Evolutionary conservation across 2,329 filamentous ascomycete species (phyloP), one percentile per base, ranked within the genome.

Genomic region (Fusarium virguliforme): DNA sequence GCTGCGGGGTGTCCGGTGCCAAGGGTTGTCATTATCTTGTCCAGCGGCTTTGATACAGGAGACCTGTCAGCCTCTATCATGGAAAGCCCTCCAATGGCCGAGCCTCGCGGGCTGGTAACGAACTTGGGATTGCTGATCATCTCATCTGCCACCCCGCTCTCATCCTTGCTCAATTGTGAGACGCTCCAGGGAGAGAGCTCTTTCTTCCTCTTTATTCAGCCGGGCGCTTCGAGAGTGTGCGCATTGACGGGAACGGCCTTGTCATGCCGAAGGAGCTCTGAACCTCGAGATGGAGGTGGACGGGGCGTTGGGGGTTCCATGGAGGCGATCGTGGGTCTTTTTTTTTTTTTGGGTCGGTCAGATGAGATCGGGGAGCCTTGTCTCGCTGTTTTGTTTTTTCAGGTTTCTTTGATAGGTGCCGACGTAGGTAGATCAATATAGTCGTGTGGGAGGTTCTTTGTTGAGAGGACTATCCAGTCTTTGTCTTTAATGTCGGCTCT

Each of bases 1-100:
- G 56, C 62, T 34, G 65, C 68, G 68, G 69, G 69, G 56, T 54
- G 51, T 64, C 69, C 69, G 68, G 46, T 70, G 69, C 69, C 69
- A 70, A 71, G 69, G 48, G 60, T 62, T 46, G 12, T 18, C 37
- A 48, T 61, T 54, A 43, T 41, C 40, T 71, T 18, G 18, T 18
- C 62, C 54, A 59, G 69, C 61, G 60, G 28, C 43, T 32, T 35
- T 60, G 58, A 72, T 54, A 60, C 32, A 67, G 63, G 59, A 18
- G 18, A 18, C 18, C 51, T 65, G 35, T 24, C 51, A 54, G 38
- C 12, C 48, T 48, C 50, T 43, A 51, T 48, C 34, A 48, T 37
- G 43, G 28, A 28, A 41, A 60, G 38, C 37, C 18, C 34, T 63
- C 69, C 65, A 72, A 72, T 72, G 59, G 18, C 55, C 64, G 50